These are phyloP conservation scores for Torulaspora globosa DNA, from an alignment of 1,139 yeast genomes.

Conservation along the genomic window DNA sequence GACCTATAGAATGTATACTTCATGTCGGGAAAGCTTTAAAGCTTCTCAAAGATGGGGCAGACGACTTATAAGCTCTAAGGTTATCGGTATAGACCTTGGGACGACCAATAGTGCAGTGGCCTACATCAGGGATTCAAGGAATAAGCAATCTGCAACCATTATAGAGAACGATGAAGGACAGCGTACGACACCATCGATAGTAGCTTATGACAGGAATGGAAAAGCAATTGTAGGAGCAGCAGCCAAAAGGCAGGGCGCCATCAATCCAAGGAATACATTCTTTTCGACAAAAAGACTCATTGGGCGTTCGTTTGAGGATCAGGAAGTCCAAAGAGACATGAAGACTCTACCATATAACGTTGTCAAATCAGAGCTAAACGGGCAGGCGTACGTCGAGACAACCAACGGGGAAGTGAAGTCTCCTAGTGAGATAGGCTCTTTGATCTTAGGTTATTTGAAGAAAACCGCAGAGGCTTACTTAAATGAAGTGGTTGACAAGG, in stretches of 20 bases:
- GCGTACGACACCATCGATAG: constrained; percentile 70
- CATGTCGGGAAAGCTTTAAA: not conserved
- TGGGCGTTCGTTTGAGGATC: constrained; percentile 60
- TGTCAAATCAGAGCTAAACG: constrained; percentile 45
- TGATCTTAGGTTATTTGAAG: constrained; percentile 42
- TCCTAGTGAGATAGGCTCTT: constrained; percentile 34
- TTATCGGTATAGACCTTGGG: constrained; percentile 74
- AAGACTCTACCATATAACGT: constrained; percentile 53
- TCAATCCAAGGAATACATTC: constrained; percentile 66
- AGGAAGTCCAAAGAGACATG: constrained; percentile 61
- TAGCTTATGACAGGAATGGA: constrained; percentile 49
- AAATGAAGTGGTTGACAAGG: constrained; percentile 45
- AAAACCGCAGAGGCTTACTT: constrained; percentile 50
- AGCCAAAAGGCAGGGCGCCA: constrained; percentile 63
- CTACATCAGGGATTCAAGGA: constrained; percentile 33
- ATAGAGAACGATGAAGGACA: constrained; percentile 66
- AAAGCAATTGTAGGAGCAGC: constrained; percentile 54
- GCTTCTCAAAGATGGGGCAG: not conserved
- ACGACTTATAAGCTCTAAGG: constrained; percentile 34
- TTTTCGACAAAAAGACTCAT: constrained; percentile 72
- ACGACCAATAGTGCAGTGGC: constrained; percentile 84
- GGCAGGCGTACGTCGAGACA: constrained; percentile 60
- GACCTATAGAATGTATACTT: constrained; percentile 7
- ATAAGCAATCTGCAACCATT: constrained; percentile 50
- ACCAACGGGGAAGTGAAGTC: constrained; percentile 27